Evolutionary conservation across 1,284 basidiomycete genomes (phyloP).

Genomic region (Fereydounia khargensis): DNA sequence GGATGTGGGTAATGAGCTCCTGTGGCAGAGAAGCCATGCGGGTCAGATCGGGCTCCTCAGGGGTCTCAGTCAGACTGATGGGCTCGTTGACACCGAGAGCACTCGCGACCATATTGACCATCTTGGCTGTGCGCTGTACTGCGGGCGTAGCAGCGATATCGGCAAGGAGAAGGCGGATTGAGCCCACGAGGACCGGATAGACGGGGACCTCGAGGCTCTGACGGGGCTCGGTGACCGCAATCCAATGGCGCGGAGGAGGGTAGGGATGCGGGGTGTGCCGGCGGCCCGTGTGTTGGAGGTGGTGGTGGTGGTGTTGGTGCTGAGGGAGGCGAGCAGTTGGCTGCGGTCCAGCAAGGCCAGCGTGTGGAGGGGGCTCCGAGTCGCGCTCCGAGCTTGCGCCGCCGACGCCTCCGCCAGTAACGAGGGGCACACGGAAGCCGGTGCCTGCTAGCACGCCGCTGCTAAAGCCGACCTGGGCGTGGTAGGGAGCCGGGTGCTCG

Average conservation of each 20-base stretch:
- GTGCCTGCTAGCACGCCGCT: too few species aligned
- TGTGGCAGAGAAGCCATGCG: constrained; percentile 18
- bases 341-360: too few species aligned
- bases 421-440: too few species aligned
- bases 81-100: background rate
- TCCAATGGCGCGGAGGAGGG: constrained; percentile 25
- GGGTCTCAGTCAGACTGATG: background rate
- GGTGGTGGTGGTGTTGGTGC: too few species aligned
- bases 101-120: background rate
- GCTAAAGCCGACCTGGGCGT: too few species aligned
- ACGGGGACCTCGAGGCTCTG: constrained; percentile 19
- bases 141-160: constrained; percentile 13
- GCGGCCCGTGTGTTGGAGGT: too few species aligned
- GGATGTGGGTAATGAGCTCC: constrained; percentile 28
- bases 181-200: constrained; percentile 16
- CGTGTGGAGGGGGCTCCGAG: too few species aligned
- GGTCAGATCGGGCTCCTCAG: background rate
- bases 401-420: too few species aligned
- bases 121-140: background rate
- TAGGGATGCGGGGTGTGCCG: too few species aligned
- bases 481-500: too few species aligned
- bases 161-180: constrained; percentile 13
- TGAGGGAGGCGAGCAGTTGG: too few species aligned
- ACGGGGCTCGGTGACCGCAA: constrained; percentile 24
- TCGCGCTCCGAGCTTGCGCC: too few species aligned